phyloP scores from a whole-genome alignment of 306 rosid species.

The Dryas octopetala region DNA sequence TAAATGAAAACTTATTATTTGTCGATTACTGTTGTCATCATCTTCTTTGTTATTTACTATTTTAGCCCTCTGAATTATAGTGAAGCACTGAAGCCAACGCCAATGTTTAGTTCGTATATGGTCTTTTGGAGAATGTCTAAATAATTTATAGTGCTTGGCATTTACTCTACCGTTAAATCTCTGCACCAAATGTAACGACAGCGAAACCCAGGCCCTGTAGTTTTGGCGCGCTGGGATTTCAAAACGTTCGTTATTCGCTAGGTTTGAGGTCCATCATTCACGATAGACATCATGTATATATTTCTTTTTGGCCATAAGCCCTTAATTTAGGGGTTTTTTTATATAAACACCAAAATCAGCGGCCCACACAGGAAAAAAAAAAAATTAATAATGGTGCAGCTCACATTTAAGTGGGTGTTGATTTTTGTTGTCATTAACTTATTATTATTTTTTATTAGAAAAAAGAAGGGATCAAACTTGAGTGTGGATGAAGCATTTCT shows the following conservation, averaged over 20 bases:
- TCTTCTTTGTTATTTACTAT: not conserved
- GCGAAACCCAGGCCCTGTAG: not conserved
- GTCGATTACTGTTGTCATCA: not conserved
- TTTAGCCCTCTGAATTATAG: not conserved
- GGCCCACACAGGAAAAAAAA: too few species aligned
- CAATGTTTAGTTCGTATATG: not conserved
- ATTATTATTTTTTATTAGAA: too few species aligned
- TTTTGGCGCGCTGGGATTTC: constrained; percentile 40
- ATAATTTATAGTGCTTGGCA: not conserved
- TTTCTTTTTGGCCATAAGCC: too few species aligned
- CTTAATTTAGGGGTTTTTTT: too few species aligned
- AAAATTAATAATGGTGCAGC: too few species aligned
- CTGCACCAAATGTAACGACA: constrained; percentile 22
- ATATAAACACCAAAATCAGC: too few species aligned
- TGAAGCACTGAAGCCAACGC: too few species aligned
- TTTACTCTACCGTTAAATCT: constrained; percentile 22
- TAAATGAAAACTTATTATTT: not conserved
- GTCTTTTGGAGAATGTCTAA: not conserved
- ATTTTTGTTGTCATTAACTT: too few species aligned
- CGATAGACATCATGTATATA: not conserved
- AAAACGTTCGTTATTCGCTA: constrained; percentile 25
- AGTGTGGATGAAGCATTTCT: too few species aligned
- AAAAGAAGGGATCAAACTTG: too few species aligned
- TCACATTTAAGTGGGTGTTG: too few species aligned
- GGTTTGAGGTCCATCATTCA: constrained; percentile 14